Evolutionary conservation across 1,139 yeast species (phyloP).

Genomic region (Candida dubliniensis): DNA sequence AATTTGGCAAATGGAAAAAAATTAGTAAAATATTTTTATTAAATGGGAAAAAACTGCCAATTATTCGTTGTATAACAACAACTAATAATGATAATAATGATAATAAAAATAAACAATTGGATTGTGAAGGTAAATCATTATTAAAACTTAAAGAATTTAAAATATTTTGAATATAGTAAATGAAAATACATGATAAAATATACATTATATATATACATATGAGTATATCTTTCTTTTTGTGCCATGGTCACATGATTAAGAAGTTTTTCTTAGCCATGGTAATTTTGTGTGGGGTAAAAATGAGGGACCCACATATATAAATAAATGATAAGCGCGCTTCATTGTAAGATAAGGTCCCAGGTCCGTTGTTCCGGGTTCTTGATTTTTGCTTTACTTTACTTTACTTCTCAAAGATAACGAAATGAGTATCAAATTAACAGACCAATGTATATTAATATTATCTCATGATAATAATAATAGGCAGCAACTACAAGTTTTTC

Average conservation of each 20-base stretch:
- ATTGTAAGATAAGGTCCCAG: not conserved
- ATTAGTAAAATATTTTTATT: conserved; percentile 10
- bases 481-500: too few species aligned
- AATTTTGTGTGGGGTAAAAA: conserved; percentile 6
- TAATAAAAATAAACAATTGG: conserved; percentile 10
- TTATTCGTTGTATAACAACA: conserved; percentile 14
- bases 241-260: not conserved
- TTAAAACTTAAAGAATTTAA: conserved; percentile 6
- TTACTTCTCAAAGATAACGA: too few species aligned
- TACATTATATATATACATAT: too few species aligned
- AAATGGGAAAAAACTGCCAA: conserved; percentile 9
- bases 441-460: too few species aligned
- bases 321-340: not conserved
- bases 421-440: too few species aligned
- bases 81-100: too few species aligned
- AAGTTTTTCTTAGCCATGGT: not conserved
- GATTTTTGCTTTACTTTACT: too few species aligned
- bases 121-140: conserved; percentile 12
- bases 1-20: conserved; percentile 6
- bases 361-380: too few species aligned
- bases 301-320: conserved; percentile 1
- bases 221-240: too few species aligned
- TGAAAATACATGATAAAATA: too few species aligned
- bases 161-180: not conserved
- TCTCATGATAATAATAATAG: too few species aligned